These are phyloP conservation scores for Candida cerambycidarum DNA, from an alignment of 805 yeast species.

Conservation along the genomic window DNA sequence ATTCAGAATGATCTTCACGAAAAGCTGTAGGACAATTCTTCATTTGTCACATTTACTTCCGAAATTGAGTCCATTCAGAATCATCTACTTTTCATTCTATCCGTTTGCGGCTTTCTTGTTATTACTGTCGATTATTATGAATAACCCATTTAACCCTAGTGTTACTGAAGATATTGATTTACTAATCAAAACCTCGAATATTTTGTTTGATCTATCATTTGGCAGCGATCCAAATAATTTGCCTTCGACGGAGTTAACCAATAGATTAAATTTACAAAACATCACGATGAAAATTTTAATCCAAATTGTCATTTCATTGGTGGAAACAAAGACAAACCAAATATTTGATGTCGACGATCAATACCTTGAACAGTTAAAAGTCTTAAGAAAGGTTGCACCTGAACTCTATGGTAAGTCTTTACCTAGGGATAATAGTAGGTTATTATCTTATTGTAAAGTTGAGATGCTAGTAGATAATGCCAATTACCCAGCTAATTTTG, in stretches of 20 bases:
- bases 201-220: constrained; percentile 10
- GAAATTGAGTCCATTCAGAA: constrained; percentile 15
- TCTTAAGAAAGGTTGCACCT: constrained; percentile 11
- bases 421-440: neutral
- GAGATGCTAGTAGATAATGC: constrained; percentile 2
- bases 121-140: constrained; percentile 24
- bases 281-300: constrained; percentile 14
- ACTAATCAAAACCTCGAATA: constrained; percentile 17
- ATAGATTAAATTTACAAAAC: constrained; percentile 1
- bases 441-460: neutral
- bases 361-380: constrained; percentile 7
- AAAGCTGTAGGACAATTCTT: constrained; percentile 30
- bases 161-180: constrained; percentile 22
- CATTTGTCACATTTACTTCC: constrained; percentile 20
- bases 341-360: neutral
- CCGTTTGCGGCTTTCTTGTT: constrained; percentile 29
- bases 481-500: too few species aligned
- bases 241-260: neutral
- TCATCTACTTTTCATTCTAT: constrained; percentile 22
- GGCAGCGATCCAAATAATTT: constrained; percentile 1
- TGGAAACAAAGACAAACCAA: constrained; percentile 6
- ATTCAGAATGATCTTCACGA: constrained; percentile 25
- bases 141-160: constrained; percentile 21
- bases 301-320: constrained; percentile 8
- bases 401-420: constrained; percentile 7